phyloP scores from a whole-genome alignment of 2,329 filamentous ascomycete species.

The Neobulgaria alba region DNA sequence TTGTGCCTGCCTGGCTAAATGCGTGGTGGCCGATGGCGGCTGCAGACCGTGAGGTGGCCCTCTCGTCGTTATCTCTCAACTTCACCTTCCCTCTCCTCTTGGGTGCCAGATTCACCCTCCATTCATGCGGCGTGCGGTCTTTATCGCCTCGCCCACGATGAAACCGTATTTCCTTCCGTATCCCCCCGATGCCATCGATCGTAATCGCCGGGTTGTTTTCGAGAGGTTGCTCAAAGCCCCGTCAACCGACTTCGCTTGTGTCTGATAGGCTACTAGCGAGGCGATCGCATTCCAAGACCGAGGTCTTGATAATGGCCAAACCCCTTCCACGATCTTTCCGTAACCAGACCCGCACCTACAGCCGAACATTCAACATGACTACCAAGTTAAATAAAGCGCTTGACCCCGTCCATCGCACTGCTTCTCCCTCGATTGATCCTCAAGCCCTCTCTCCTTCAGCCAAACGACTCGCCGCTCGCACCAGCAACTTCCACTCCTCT shows the following conservation, averaged over 20 bases:
- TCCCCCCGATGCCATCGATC: conserved; percentile 13
- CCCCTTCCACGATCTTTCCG: conserved; percentile 3
- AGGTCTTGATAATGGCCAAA: conserved; percentile 3
- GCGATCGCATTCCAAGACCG: conserved; percentile 5
- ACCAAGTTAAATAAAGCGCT: conserved; percentile 17
- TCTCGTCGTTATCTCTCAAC: no score
- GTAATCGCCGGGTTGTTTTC: conserved; percentile 17
- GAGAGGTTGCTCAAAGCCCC: conserved; percentile 4
- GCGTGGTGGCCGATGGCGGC: no score
- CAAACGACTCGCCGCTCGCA: conserved; percentile 18
- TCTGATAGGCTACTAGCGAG: background rate
- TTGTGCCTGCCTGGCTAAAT: no score
- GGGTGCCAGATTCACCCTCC: no score
- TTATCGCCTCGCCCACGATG: conserved; percentile 4
- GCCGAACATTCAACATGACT: conserved; percentile 14
- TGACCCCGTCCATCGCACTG: conserved; percentile 21
- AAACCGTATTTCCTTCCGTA: conserved; percentile 9
- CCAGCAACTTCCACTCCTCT: conserved; percentile 21
- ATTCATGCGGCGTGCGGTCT: background rate
- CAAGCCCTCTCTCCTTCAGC: conserved; percentile 21
- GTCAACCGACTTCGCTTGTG: conserved; percentile 5
- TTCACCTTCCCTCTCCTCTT: no score
- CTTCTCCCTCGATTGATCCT: conserved; percentile 26
- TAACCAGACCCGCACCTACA: conserved; percentile 7
- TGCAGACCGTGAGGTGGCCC: no score